These are phyloP conservation scores for Phytophthora gonapodyides DNA, from an alignment of 352 stramenopile species.

Conservation along the genomic window DNA sequence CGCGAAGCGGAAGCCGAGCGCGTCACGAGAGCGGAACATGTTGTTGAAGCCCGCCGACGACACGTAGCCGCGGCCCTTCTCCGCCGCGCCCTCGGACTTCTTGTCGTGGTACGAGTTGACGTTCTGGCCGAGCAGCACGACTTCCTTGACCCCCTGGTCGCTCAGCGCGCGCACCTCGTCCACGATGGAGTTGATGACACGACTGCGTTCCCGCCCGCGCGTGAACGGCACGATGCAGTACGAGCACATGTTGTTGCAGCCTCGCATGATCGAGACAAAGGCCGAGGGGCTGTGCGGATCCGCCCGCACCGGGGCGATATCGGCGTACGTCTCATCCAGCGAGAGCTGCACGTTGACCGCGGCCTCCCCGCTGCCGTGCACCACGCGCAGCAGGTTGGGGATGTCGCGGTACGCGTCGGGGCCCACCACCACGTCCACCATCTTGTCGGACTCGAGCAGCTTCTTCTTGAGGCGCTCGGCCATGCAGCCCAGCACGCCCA, in stretches of 20 bases:
- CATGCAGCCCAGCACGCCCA: constrained; percentile 99
- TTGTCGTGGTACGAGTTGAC: constrained; percentile 99
- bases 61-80: constrained; percentile 77
- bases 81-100: constrained; percentile 65
- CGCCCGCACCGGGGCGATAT: constrained; percentile 95
- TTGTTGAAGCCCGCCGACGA: constrained; percentile 95
- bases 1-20: constrained; percentile 95
- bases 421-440: constrained; percentile 98
- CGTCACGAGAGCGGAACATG: constrained; percentile 91
- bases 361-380: constrained; percentile 67
- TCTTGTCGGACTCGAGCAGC: constrained; percentile 94
- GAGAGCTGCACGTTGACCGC: constrained; percentile 97
- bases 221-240: constrained; percentile 99
- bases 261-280: constrained; percentile 99
- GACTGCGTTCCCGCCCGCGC: constrained; percentile 94
- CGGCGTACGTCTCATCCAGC: constrained; percentile 98
- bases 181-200: constrained; percentile 93
- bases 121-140: constrained; percentile 99
- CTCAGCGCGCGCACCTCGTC: constrained; percentile 92
- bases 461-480: constrained; percentile 98
- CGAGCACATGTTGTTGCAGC: constrained; percentile 99
- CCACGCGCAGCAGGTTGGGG: constrained; percentile 90
- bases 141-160: constrained; percentile 95
- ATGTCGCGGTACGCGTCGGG: constrained; percentile 99
- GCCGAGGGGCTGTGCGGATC: constrained; percentile 87